Conservation (phyloP, 371 early-diverging fungal genomes). For the Lichtheimia ornata region DNA sequence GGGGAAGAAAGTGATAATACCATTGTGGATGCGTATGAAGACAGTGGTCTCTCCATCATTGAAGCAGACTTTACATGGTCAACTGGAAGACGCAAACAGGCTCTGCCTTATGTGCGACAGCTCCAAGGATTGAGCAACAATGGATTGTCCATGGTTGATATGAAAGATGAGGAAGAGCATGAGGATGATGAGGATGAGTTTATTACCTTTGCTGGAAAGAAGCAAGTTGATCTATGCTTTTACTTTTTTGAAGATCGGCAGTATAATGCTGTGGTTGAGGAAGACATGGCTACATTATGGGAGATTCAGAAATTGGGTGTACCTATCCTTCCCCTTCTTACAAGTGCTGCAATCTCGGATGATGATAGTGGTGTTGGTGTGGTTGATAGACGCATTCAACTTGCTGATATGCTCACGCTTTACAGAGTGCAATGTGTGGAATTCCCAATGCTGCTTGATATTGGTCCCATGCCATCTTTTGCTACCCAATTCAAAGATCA, state of each 20-base stretch:
- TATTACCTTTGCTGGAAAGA: neutral
- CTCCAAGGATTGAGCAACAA: neutral
- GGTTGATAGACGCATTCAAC: neutral
- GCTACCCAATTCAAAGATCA: constrained; percentile 2
- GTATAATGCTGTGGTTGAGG: neutral
- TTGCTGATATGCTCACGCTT: constrained; percentile 10
- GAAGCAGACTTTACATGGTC: constrained; percentile 27
- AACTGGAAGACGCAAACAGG: neutral
- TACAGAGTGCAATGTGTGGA: constrained; percentile 14
- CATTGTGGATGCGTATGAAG: constrained; percentile 22
- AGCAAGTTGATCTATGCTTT: constrained; percentile 44
- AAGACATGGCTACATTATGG: constrained; percentile 31
- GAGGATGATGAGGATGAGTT: neutral
- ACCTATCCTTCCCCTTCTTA: constrained; percentile 27
- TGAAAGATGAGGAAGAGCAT: neutral
- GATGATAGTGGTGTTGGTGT: neutral
- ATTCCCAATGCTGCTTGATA: constrained; percentile 12
- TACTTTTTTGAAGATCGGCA: constrained; percentile 40
- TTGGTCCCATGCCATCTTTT: constrained; percentile 19
- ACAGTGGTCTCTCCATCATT: constrained; percentile 21
- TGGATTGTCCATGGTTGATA: no score
- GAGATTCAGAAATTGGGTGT: constrained; percentile 31
- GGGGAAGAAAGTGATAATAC: neutral
- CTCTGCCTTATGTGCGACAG: neutral
- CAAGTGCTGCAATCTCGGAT: neutral